Base-by-base conservation (phyloP, 768 basidiomycete species). In the Obba rivulosa region DNA sequence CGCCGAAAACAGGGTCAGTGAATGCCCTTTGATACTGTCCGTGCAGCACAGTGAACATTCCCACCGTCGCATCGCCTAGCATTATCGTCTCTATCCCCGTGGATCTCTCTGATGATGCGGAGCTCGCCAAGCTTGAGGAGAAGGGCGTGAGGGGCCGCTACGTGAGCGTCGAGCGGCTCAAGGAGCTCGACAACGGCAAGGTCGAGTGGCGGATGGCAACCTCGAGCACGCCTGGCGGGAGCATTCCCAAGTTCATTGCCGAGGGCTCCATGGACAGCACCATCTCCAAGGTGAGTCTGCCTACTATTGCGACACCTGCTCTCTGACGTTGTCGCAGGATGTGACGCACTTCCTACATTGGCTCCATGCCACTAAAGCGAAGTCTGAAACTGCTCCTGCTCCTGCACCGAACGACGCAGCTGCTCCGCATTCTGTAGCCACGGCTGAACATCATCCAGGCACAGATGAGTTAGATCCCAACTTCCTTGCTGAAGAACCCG, bases 131-230 rank as follows among this genome's bases (percentile, higher is more conserved):
- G 53, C 62, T 81, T 14, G 85, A 89, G 58, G 77, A 79, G 56
- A 79, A 77, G 46, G 83, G 77, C 7, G 77, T 78, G 2, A 79
- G 73, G 52, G 87, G 82, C 1, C 78, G 77, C 56, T 89, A 89
- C 59, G 80, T 77, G 34, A 79, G 80, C 55, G 80, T 85, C 3
- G 88, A 90, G 64, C 74, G 76, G 24, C 57, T 91, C 45, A 63
- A 68, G 37, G 83, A 85, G 62, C 74, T 82, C 35, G 77, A 76
- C 17, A 68, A 78, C 51, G 87, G 83, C 43, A 76, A 65, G 41
- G 77, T 79, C 11, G 85, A 88, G 63, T 90, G 87, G 87, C 72
- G 78, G 35, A 87, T 90, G 87, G 87, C 86, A 2, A 86, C 85
- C 2, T 81, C 83, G 21, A 83, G 82, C 55, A 79, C 77, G 2